phyloP scores from a whole-genome alignment of 139 green algal species.

The Closterium sp. region DNA sequence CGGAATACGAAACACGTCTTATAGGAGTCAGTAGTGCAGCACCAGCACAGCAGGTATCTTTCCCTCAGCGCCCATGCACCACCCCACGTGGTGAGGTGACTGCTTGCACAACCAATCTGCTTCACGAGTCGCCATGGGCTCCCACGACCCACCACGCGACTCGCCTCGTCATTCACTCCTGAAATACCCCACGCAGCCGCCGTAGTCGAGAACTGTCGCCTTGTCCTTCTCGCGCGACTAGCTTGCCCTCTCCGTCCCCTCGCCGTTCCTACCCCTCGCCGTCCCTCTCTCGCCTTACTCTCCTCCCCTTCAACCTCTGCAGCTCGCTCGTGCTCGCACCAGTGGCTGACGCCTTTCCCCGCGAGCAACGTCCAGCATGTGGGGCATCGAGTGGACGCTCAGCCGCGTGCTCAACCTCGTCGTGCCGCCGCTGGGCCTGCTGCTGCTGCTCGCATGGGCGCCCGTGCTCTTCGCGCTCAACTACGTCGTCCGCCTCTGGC shows the following conservation, averaged over 20 bases:
- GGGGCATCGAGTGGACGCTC: background rate
- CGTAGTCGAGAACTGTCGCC: background rate
- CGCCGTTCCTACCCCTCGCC: background rate
- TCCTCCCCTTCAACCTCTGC: background rate
- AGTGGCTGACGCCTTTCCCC: background rate
- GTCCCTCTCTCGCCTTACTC: background rate
- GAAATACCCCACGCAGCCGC: background rate
- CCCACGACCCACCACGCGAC: background rate
- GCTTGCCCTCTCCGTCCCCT: background rate
- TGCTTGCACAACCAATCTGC: background rate
- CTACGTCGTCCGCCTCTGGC: background rate
- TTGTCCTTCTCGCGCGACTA: background rate
- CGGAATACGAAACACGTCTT: background rate
- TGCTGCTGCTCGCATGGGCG: conserved; percentile 14
- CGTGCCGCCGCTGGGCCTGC: conserved; percentile 17
- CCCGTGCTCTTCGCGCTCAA: conserved; percentile 6
- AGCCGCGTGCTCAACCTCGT: conserved; percentile 9
- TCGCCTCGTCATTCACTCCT: background rate
- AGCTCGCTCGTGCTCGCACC: background rate
- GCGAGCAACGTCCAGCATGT: background rate
- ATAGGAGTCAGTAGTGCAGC: background rate
- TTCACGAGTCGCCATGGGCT: background rate
- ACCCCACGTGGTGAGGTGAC: background rate
- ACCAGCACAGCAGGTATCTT: background rate
- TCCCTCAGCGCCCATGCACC: background rate